Percentiles rank a stretch among this genome's conserved stretches.
Evolutionary conservation across 2,329 filamentous ascomycete genomes (phyloP).

Genomic region (Zasmidium cellare): DNA sequence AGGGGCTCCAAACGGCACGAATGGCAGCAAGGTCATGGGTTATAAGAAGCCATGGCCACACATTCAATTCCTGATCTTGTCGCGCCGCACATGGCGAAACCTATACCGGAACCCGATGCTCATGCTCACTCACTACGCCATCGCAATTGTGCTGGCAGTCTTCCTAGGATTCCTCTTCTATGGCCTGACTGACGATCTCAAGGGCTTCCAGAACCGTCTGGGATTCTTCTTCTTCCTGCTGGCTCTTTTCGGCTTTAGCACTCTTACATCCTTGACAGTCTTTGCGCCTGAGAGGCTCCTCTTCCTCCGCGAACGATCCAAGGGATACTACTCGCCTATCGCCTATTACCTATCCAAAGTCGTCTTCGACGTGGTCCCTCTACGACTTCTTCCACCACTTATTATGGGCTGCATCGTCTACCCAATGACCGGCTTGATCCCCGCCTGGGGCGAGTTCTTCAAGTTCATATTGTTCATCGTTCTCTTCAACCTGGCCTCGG

Average conservation of each 20-base stretch:
- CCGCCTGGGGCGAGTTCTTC: constrained; percentile 79
- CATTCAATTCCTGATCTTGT: constrained; percentile 86
- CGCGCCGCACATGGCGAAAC: constrained; percentile 91
- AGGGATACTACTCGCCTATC: constrained; percentile 91
- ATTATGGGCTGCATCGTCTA: constrained; percentile 96
- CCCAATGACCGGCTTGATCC: constrained; percentile 91
- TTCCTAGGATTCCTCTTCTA: constrained; percentile 96
- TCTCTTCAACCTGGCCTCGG: constrained; percentile 92
- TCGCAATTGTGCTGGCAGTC: constrained; percentile 89
- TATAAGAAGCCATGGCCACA: constrained; percentile 78
- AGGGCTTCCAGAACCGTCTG: constrained; percentile 95
- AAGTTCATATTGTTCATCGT: constrained; percentile 90
- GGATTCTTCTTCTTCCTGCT: constrained; percentile 98
- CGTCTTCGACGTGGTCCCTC: constrained; percentile 94
- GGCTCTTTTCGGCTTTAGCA: constrained; percentile 94
- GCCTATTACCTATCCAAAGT: constrained; percentile 96
- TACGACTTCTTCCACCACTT: constrained; percentile 91
- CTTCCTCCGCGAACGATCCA: constrained; percentile 90
- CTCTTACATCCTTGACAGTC: constrained; percentile 87
- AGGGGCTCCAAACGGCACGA: constrained; percentile 51
- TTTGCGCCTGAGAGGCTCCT: constrained; percentile 88
- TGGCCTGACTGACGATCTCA: constrained; percentile 90
- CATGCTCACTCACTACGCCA: constrained; percentile 98
- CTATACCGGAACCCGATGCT: constrained; percentile 96
- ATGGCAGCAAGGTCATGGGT: constrained; percentile 62